phyloP scores from a whole-genome alignment of 371 early-diverging fungal species.

The Lichtheimia corymbifera region DNA sequence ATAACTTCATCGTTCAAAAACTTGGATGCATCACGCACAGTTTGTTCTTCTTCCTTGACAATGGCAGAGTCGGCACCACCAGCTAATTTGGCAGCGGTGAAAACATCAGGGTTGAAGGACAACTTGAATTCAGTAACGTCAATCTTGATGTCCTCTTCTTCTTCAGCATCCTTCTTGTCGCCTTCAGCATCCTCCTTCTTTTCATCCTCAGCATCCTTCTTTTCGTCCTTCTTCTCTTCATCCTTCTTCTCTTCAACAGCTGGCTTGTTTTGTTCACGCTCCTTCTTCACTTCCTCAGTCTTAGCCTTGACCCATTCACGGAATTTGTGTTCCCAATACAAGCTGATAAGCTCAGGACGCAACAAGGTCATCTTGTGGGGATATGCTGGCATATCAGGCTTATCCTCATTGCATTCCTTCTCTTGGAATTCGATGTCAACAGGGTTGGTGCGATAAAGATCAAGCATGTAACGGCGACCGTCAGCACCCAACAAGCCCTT shows the following conservation, averaged over 20 bases:
- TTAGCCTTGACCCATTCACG: constrained; percentile 65
- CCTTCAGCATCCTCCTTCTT: constrained; percentile 37
- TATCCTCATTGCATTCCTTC: constrained; percentile 56
- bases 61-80: constrained; percentile 23
- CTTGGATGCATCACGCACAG: constrained; percentile 76
- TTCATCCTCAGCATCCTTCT: constrained; percentile 33
- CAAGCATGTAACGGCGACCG: constrained; percentile 88
- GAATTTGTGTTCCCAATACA: constrained; percentile 82
- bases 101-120: constrained; percentile 81
- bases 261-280: constrained; percentile 52
- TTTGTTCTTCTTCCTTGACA: constrained; percentile 47
- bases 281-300: constrained; percentile 57
- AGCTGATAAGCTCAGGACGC: constrained; percentile 85
- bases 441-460: constrained; percentile 88
- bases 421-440: constrained; percentile 90
- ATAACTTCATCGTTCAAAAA: constrained; percentile 74
- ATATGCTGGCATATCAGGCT: constrained; percentile 61
- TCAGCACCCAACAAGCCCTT: constrained; percentile 93
- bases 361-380: constrained; percentile 88
- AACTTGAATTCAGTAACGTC: constrained; percentile 71
- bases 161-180: constrained; percentile 33
- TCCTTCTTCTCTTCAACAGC: constrained; percentile 16
- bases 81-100: constrained; percentile 54
- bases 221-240: constrained; percentile 32
- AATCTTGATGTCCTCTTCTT: constrained; percentile 56